Conservation (phyloP, 1,284 basidiomycete genomes). For the Fomes fomentarius region DNA sequence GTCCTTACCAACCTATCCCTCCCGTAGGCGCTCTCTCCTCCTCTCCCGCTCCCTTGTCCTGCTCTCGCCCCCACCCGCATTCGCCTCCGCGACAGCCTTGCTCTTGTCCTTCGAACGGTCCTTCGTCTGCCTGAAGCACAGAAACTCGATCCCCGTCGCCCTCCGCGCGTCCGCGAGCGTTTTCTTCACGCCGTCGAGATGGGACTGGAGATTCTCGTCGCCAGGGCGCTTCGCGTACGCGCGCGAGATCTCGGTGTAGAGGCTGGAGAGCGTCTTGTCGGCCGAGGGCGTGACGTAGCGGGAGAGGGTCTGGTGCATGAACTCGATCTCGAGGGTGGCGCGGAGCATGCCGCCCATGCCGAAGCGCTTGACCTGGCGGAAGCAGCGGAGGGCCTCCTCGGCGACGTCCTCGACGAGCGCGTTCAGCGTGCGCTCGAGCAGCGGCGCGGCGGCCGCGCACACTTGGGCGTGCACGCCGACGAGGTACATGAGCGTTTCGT, state of each 20-base stretch:
- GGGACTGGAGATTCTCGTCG: conserved; percentile 83
- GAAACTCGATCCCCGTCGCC: conserved; percentile 92
- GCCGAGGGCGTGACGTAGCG: conserved; percentile 85
- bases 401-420: conserved; percentile 86
- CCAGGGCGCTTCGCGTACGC: conserved; percentile 83
- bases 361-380: conserved; percentile 86
- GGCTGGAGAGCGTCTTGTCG: conserved; percentile 81
- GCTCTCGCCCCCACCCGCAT: not conserved
- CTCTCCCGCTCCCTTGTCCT: not conserved
- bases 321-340: conserved; percentile 98
- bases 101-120: conserved; percentile 35
- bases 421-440: conserved; percentile 84
- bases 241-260: conserved; percentile 94
- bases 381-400: conserved; percentile 80
- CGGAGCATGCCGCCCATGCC: conserved; percentile 99
- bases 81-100: not conserved
- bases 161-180: conserved; percentile 86
- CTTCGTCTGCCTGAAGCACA: conserved; percentile 84
- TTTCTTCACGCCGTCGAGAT: conserved; percentile 91
- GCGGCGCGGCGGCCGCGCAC: conserved; percentile 73
- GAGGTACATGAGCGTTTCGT: conserved; percentile 84
- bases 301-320: conserved; percentile 94
- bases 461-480: conserved; percentile 95
- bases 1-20: not conserved
- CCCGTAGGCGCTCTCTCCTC: not conserved